A percentile compares a stretch with the other conserved stretches of the same genome.
These are phyloP conservation scores for Tulasnella calospora DNA, from an alignment of 768 basidiomycete species.

Conservation along the genomic window DNA sequence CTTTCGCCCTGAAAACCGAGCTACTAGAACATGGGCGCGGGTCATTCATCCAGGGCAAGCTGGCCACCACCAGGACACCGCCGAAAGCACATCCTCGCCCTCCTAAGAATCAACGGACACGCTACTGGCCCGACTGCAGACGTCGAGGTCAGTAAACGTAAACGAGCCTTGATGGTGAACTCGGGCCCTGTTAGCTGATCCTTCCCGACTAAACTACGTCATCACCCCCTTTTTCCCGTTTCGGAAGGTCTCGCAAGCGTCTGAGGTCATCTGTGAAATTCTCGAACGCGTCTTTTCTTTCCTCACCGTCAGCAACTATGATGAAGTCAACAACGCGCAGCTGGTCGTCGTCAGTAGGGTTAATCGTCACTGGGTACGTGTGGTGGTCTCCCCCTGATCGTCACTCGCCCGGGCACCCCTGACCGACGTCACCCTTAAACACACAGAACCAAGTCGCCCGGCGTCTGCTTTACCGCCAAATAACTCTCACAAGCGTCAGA, in stretches of 20 bases:
- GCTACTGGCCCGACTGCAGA: neutral
- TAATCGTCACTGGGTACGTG: constrained; percentile 24
- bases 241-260: constrained; percentile 11
- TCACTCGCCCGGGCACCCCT: neutral
- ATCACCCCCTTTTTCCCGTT: neutral
- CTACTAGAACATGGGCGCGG: constrained; percentile 2
- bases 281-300: constrained; percentile 16
- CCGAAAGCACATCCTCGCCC: neutral
- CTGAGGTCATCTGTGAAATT: constrained; percentile 19
- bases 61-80: neutral
- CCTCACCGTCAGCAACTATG: neutral
- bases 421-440: neutral
- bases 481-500: neutral
- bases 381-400: too few relatives aligned
- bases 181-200: neutral
- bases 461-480: constrained; percentile 18
- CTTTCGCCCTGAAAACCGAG: neutral
- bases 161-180: neutral
- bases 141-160: neutral
- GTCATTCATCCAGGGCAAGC: neutral
- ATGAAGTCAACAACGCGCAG: neutral
- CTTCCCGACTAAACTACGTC: neutral
- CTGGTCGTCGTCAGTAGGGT: constrained; percentile 7
- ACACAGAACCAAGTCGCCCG: constrained; percentile 17
- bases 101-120: neutral